A percentile compares a stretch with the other conserved stretches of the same genome.
These are phyloP conservation scores for Salix purpurea DNA, from an alignment of 345 rosid genomes.

Conservation along the genomic window DNA sequence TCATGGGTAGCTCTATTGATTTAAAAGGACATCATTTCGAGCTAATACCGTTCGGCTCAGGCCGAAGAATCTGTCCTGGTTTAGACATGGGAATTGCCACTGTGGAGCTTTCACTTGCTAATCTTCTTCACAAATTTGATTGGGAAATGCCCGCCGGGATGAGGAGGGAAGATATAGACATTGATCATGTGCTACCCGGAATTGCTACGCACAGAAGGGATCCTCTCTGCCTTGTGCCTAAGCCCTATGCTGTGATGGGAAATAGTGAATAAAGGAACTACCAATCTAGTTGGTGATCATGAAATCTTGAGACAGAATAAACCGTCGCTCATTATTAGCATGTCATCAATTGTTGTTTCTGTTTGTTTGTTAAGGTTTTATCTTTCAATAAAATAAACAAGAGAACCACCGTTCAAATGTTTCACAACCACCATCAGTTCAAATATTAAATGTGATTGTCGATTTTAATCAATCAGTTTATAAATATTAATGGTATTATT, in stretches of 20 bases:
- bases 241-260: neutral
- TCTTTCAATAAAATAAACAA: too few relatives aligned
- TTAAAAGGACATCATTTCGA: neutral
- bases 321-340: too few relatives aligned
- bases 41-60: neutral
- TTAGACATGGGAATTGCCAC: neutral
- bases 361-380: too few relatives aligned
- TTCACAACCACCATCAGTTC: too few relatives aligned
- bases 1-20: neutral
- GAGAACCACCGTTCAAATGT: too few relatives aligned
- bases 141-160: conserved; percentile 3
- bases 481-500: too few relatives aligned
- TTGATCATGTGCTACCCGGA: neutral
- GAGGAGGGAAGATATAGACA: conserved; percentile 7
- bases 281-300: too few relatives aligned
- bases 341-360: too few relatives aligned
- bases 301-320: too few relatives aligned
- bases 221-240: neutral
- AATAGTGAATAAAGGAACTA: too few relatives aligned
- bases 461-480: too few relatives aligned
- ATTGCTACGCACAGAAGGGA: neutral
- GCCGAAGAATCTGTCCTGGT: neutral
- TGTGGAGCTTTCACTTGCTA: conserved; percentile 3
- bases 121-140: neutral
- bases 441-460: too few relatives aligned